Evolutionary conservation across 768 basidiomycete species (phyloP).

Genomic region (Omphalotus guepiniiformis): DNA sequence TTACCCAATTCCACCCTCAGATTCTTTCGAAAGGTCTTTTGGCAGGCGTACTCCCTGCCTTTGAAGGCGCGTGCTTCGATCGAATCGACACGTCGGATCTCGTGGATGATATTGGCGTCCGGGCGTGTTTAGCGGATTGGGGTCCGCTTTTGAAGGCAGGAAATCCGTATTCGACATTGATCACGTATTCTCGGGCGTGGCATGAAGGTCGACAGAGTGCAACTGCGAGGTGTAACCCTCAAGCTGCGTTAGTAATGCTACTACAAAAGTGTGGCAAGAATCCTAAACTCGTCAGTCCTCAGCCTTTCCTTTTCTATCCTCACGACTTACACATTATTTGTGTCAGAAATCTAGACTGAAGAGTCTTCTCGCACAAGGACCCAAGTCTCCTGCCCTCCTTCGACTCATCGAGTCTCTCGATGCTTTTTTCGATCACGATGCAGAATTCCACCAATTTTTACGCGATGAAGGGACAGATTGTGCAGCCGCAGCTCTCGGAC

Average conservation of each 20-base stretch:
- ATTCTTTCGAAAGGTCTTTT: conserved; percentile 38
- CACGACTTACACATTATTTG: no score
- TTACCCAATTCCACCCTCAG: conserved; percentile 39
- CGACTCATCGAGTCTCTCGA: conserved; percentile 34
- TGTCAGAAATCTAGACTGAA: conserved; percentile 14
- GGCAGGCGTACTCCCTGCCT: conserved; percentile 32
- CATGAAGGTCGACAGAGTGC: conserved; percentile 25
- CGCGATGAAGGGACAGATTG: conserved; percentile 19
- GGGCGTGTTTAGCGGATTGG: conserved; percentile 33
- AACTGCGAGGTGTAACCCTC: conserved; percentile 29
- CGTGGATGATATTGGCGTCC: conserved; percentile 28
- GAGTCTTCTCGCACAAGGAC: conserved; percentile 23
- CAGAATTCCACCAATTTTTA: conserved; percentile 30
- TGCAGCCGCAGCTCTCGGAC: conserved; percentile 19
- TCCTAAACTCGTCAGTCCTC: conserved; percentile 24
- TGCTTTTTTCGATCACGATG: conserved; percentile 36
- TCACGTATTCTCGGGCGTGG: conserved; percentile 39
- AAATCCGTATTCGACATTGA: conserved; percentile 29
- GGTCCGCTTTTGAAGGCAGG: conserved; percentile 30
- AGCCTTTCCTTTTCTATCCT: neutral
- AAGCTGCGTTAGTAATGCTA: conserved; percentile 26
- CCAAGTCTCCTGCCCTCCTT: conserved; percentile 30
- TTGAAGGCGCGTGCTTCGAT: conserved; percentile 33
- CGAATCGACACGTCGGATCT: conserved; percentile 29
- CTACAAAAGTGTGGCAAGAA: conserved; percentile 28